Base-by-base conservation (phyloP, 1,284 basidiomycete genomes). In the Cerioporus squamosus region DNA sequence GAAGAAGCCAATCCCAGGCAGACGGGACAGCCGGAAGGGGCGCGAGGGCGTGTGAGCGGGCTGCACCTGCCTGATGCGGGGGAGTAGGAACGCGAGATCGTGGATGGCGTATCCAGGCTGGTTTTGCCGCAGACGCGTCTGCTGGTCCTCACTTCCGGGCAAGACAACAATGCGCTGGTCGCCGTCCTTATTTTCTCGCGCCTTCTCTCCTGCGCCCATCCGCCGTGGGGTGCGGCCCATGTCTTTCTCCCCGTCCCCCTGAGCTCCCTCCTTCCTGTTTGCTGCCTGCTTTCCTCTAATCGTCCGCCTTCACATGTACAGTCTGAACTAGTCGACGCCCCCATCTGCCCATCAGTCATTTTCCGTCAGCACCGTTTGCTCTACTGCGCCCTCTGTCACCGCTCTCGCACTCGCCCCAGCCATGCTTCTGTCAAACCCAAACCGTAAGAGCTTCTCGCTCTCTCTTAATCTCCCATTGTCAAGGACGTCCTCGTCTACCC, bases 401-500 rank as follows among this genome's bases (percentile, higher is more conserved):
- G 45, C 38, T 33, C 61, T 36, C 33, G 33, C n/a, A 42, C 8
- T 43, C 53, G 45, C 47, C 53, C 39, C 39, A 9, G 33, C 29
- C 47, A 65, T 64, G 63, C 51, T 47, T 43, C 52, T 53, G 29
- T 59, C 58, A 26, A 47, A 62, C 18, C 55, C 56, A 8, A 65
- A 61, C 44, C 61, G 64, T 23, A 66, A 60, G 53, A 55, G 47
- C 49, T 63, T 66, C 50, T 50, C 61, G 42, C 61, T 66, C 51
- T 55, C 48, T 45, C 47, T 63, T 24, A 57, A 47, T 46, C 48
- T 66, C 31, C 53, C 60, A n/a, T 51, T 63, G 42, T 49, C 61
- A 38, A 57, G 56, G 53, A 46, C 55, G 26, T 31, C 60, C 47
- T 52, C 57, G n/a, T 24, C 43, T 17, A 52, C 29, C 40, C 46